Evolutionary conservation across 345 rosid species (phyloP).

Genomic region (Luvunga scandens): DNA sequence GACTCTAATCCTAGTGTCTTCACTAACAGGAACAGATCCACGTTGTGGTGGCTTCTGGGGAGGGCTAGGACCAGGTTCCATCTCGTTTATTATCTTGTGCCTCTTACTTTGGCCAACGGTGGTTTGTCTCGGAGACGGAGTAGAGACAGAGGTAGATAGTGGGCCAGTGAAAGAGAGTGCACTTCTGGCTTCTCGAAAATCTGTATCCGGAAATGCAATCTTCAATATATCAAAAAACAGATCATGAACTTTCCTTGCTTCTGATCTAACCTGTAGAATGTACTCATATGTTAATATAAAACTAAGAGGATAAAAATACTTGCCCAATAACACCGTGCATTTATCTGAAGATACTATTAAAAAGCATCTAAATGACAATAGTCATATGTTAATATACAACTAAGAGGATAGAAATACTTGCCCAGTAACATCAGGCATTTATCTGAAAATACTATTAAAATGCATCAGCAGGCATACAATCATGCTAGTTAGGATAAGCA

Average conservation of each 20-base stretch:
- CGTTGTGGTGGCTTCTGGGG: conserved; percentile 55
- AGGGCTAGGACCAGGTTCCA: conserved; percentile 51
- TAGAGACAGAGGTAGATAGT: conserved; percentile 40
- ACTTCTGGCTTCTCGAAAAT: conserved; percentile 77
- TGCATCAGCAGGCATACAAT: neutral
- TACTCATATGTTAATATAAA: conserved; percentile 16
- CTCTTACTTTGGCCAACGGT: conserved; percentile 62
- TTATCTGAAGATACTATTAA: neutral
- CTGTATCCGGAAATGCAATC: conserved; percentile 86
- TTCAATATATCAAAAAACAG: conserved; percentile 93
- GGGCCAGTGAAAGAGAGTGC: conserved; percentile 69
- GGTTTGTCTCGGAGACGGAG: conserved; percentile 53
- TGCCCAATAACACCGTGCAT: neutral
- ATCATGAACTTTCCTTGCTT: conserved; percentile 96
- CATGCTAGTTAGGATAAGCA: neutral
- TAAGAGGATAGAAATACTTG: neutral
- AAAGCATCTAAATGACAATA: neutral
- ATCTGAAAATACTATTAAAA: neutral
- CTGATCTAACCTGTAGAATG: conserved; percentile 74
- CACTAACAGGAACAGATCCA: conserved; percentile 34
- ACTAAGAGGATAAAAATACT: neutral
- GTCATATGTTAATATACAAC: conserved; percentile 15
- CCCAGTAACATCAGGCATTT: neutral
- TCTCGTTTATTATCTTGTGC: conserved; percentile 52
- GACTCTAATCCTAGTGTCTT: conserved; percentile 71